Evolutionary conservation across 2,329 filamentous ascomycete species (phyloP).

Genomic region (Lasiodiplodia sp.): DNA sequence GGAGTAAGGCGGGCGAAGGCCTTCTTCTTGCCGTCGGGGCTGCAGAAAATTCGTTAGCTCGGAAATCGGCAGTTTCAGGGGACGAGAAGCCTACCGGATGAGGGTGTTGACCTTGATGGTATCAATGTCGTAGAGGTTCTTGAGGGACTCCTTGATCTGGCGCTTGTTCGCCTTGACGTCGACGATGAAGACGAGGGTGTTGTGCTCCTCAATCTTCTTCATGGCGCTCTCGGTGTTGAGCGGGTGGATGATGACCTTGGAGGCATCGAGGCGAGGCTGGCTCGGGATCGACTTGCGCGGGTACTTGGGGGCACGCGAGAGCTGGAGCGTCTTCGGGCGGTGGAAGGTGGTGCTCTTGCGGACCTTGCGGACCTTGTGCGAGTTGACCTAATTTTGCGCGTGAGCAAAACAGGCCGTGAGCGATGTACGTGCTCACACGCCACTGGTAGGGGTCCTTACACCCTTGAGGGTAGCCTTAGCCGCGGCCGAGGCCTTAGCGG

Average conservation of each 20-base stretch:
- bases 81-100: conserved; percentile 73
- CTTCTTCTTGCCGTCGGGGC: conserved; percentile 98
- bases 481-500: conserved; percentile 83
- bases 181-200: conserved; percentile 98
- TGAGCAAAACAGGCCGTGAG: conserved; percentile 59
- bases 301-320: conserved; percentile 93
- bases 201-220: conserved; percentile 99
- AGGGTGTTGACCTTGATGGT: conserved; percentile 99
- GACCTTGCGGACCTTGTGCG: conserved; percentile 92
- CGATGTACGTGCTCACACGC: conserved; percentile 59
- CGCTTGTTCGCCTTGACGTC: conserved; percentile 94
- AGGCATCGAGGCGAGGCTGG: conserved; percentile 90
- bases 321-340: conserved; percentile 93
- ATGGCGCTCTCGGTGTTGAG: conserved; percentile 99
- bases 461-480: conserved; percentile 96
- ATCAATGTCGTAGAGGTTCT: conserved; percentile 99
- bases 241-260: conserved; percentile 97
- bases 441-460: conserved; percentile 59
- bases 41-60: conserved; percentile 43
- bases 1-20: conserved; percentile 94
- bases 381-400: conserved; percentile 62
- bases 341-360: conserved; percentile 89
- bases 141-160: conserved; percentile 97
- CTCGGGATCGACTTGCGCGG: conserved; percentile 93
- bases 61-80: neutral